A percentile compares a stretch with the other conserved stretches of the same genome.
phyloP scores from a whole-genome alignment of 2,329 filamentous ascomycete genomes.

The Colletotrichum sp. region DNA sequence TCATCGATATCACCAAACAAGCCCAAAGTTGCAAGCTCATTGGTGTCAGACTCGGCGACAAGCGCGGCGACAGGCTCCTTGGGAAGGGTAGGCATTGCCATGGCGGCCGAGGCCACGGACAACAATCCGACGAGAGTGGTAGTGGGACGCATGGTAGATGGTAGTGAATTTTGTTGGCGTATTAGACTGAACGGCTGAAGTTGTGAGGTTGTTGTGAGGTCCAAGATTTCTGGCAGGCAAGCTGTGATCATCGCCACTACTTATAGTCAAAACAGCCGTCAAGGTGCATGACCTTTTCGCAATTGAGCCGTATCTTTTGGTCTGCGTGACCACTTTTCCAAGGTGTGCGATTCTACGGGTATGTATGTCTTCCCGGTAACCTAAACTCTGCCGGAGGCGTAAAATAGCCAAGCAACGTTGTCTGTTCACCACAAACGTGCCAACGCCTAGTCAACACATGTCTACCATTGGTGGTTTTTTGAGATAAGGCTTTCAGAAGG shows the following conservation, averaged over 20 bases:
- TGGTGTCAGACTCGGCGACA: background rate
- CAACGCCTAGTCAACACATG: background rate
- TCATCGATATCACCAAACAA: too few species aligned
- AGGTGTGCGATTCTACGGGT: background rate
- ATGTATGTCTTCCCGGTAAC: background rate
- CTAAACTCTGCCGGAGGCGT: background rate
- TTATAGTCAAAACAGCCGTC: background rate
- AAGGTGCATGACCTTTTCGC: background rate
- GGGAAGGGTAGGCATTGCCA: background rate
- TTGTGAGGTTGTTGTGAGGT: background rate
- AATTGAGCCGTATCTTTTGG: background rate
- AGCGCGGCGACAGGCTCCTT: background rate
- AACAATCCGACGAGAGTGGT: background rate
- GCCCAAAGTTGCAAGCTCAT: background rate
- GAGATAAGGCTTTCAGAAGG: too few species aligned
- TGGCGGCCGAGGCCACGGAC: background rate
- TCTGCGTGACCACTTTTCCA: background rate
- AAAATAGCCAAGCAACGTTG: background rate
- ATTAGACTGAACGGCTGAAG: background rate
- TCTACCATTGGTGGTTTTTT: background rate
- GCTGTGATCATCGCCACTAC: background rate
- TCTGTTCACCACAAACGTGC: background rate
- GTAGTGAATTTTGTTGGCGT: background rate
- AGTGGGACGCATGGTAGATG: background rate
- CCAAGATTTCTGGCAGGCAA: background rate